phyloP scores from a whole-genome alignment of 2,329 filamentous ascomycete genomes.

The Xenosphaeropsis pyriputrescens region DNA sequence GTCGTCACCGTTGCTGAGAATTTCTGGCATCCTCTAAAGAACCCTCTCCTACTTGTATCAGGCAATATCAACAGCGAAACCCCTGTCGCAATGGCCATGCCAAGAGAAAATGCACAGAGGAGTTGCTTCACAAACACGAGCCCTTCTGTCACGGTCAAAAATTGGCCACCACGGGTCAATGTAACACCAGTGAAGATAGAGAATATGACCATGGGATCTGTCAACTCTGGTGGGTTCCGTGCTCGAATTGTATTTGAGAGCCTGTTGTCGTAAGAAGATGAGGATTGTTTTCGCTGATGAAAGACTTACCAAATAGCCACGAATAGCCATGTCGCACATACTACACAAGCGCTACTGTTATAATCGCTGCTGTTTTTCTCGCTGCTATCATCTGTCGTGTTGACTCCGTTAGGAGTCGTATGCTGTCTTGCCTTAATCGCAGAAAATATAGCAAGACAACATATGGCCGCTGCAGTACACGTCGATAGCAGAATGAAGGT shows the following conservation, averaged over 20 bases:
- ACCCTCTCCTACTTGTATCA: slow-evolving; percentile 44
- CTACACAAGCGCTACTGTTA: slow-evolving; percentile 1
- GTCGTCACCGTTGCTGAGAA: slow-evolving; percentile 40
- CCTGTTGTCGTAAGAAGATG: neutral
- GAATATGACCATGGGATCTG: slow-evolving; percentile 4
- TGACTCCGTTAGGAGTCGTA: neutral
- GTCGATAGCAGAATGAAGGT: slow-evolving; percentile 1
- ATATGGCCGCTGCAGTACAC: neutral
- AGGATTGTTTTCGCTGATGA: neutral
- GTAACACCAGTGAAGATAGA: slow-evolving; percentile 3
- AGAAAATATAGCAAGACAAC: slow-evolving; percentile 1
- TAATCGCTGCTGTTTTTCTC: no score
- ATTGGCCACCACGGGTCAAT: slow-evolving; percentile 1
- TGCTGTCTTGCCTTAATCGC: neutral
- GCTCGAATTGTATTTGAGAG: slow-evolving; percentile 2
- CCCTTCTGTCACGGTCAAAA: slow-evolving; percentile 1
- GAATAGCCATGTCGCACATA: slow-evolving; percentile 1
- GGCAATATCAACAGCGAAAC: slow-evolving; percentile 52
- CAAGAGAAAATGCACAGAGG: slow-evolving; percentile 2
- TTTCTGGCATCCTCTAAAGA: slow-evolving; percentile 42
- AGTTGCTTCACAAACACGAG: slow-evolving; percentile 1
- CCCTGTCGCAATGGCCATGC: slow-evolving; percentile 32
- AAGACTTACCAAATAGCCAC: slow-evolving; percentile 1
- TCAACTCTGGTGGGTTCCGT: slow-evolving; percentile 1
- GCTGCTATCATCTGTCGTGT: neutral